Evolutionary conservation across 768 basidiomycete genomes (phyloP).

Genomic region (Termitomyces sp.): DNA sequence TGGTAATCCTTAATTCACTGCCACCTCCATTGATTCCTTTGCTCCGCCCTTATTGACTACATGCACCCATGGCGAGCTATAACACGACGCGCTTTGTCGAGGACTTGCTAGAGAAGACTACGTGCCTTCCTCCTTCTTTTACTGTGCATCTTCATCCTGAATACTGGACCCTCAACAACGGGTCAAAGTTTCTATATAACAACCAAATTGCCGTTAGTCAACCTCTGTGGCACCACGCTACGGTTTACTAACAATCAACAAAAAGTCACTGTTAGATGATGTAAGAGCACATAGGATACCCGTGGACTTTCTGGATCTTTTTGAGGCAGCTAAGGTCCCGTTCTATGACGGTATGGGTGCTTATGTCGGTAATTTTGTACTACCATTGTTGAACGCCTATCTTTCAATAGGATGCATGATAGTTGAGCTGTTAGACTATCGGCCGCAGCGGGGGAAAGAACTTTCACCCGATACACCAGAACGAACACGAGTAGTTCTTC

Average conservation of each 20-base stretch:
- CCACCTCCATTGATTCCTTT: conserved; percentile 9
- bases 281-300: conserved; percentile 81
- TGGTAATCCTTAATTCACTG: not conserved
- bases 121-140: conserved; percentile 63
- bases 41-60: conserved; percentile 7
- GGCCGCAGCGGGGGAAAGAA: conserved; percentile 54
- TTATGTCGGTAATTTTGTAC: not conserved
- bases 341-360: conserved; percentile 73
- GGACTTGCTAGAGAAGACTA: conserved; percentile 55
- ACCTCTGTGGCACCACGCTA: not conserved
- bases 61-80: conserved; percentile 58
- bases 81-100: conserved; percentile 65
- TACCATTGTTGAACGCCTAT: not conserved
- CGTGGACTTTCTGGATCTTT: conserved; percentile 78
- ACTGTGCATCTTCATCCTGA: conserved; percentile 74
- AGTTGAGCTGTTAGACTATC: conserved; percentile 77
- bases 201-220: conserved; percentile 60
- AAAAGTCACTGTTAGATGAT: conserved; percentile 75
- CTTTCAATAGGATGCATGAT: conserved; percentile 67
- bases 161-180: conserved; percentile 78
- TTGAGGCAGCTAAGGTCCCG: conserved; percentile 65
- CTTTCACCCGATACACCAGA: conserved; percentile 54
- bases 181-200: conserved; percentile 78
- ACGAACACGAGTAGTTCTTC: conserved; percentile 67
- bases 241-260: not conserved